A percentile compares a stretch with the other conserved stretches of the same genome.
Conservation (phyloP, 805 yeast genomes). For the Candida mattraensis region DNA sequence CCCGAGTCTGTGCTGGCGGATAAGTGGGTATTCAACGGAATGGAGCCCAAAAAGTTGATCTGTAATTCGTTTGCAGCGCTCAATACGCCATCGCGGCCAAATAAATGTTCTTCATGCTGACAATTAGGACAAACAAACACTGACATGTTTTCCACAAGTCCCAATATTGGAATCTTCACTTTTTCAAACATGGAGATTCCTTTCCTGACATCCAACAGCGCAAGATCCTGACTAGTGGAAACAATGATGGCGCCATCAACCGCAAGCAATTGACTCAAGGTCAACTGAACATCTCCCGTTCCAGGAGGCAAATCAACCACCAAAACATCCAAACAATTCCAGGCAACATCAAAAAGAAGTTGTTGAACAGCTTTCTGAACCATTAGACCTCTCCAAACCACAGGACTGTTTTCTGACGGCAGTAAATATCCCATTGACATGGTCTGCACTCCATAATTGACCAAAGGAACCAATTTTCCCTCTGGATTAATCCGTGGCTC, state of each 20-base stretch:
- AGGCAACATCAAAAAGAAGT: conserved; percentile 75
- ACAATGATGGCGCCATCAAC: conserved; percentile 82
- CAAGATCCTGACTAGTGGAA: conserved; percentile 85
- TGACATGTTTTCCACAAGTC: conserved; percentile 84
- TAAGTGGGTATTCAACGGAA: conserved; percentile 65
- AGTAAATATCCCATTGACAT: conserved; percentile 91
- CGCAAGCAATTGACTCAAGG: conserved; percentile 74
- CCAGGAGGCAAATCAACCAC: conserved; percentile 91
- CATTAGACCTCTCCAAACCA: conserved; percentile 86
- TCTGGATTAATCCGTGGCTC: conserved; percentile 58
- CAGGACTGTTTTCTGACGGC: conserved; percentile 60
- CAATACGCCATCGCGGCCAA: conserved; percentile 66
- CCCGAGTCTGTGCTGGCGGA: conserved; percentile 65
- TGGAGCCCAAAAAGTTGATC: conserved; percentile 57
- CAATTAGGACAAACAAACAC: conserved; percentile 75
- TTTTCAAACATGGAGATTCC: conserved; percentile 79
- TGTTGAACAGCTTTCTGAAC: conserved; percentile 87
- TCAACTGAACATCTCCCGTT: conserved; percentile 83
- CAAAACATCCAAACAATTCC: conserved; percentile 66
- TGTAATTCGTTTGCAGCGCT: conserved; percentile 45
- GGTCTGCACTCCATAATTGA: conserved; percentile 73
- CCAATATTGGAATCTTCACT: conserved; percentile 68
- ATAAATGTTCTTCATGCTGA: conserved; percentile 67
- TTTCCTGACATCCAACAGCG: conserved; percentile 74
- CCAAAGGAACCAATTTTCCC: conserved; percentile 64